A percentile compares a stretch with the other conserved stretches of the same genome.
phyloP scores from a whole-genome alignment of 78 protist genomes.

The Cavenderia fasciculata region DNA sequence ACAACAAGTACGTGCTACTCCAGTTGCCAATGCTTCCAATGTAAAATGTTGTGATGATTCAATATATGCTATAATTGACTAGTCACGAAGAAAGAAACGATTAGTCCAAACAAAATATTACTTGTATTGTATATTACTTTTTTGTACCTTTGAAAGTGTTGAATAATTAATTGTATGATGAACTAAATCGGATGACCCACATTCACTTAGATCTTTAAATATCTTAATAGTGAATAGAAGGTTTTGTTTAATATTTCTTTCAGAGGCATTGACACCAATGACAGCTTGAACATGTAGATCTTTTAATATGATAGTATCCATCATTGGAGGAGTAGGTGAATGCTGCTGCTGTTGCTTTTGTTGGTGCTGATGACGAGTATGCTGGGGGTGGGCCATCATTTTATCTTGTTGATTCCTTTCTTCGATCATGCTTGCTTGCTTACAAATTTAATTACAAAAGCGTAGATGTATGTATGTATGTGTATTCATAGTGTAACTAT shows the following conservation, averaged over 20 bases:
- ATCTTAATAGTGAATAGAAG: slow-evolving; percentile 34
- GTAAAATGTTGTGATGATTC: slow-evolving; percentile 78
- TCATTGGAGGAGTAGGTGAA: no score
- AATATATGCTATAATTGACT: slow-evolving; percentile 35
- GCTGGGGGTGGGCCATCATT: no score
- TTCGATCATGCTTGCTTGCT: no score
- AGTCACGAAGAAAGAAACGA: neutral
- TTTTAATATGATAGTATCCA: slow-evolving; percentile 58
- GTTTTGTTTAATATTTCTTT: slow-evolving; percentile 65
- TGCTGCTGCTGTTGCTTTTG: no score
- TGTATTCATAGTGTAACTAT: no score
- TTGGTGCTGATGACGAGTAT: no score
- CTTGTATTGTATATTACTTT: neutral
- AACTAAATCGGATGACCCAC: slow-evolving; percentile 71
- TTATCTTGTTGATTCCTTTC: no score
- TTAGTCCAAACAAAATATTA: neutral
- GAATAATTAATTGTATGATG: slow-evolving; percentile 62
- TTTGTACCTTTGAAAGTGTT: slow-evolving; percentile 52
- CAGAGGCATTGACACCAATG: slow-evolving; percentile 78
- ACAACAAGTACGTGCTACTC: slow-evolving; percentile 76
- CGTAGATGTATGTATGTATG: no score
- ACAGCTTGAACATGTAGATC: slow-evolving; percentile 75
- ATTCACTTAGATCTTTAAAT: slow-evolving; percentile 49
- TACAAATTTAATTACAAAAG: no score
- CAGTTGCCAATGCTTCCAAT: slow-evolving; percentile 75